Percentiles rank a stretch among this genome's conserved stretches.
Evolutionary conservation across 2,329 filamentous ascomycete genomes (phyloP).

Genomic region (Zalaria obscura): DNA sequence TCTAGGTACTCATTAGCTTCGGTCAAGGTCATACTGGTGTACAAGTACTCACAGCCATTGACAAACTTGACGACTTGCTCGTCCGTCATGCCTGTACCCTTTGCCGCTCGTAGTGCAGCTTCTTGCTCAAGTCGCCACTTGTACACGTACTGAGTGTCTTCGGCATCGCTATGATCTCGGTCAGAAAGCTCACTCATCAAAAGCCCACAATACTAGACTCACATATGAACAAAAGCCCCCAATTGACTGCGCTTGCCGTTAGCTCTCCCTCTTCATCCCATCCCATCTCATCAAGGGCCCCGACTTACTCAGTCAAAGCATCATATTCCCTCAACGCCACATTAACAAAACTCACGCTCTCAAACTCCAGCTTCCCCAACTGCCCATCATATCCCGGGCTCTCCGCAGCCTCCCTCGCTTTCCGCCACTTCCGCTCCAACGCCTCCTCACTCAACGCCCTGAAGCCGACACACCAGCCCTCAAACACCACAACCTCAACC

Average conservation of each 20-base stretch:
- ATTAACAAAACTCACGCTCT: slow-evolving; percentile 46
- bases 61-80: slow-evolving; percentile 68
- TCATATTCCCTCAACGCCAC: slow-evolving; percentile 43
- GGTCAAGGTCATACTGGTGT: background rate
- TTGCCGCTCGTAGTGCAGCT: slow-evolving; percentile 47
- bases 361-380: slow-evolving; percentile 39
- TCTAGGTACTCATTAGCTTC: slow-evolving; percentile 10
- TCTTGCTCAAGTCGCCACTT: slow-evolving; percentile 76
- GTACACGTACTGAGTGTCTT: slow-evolving; percentile 63
- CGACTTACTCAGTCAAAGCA: slow-evolving; percentile 36
- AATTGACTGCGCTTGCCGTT: slow-evolving; percentile 30
- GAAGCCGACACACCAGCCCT: slow-evolving; percentile 89
- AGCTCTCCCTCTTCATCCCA: slow-evolving; percentile 2
- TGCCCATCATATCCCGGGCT: slow-evolving; percentile 34
- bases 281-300: background rate
- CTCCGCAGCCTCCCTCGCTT: slow-evolving; percentile 36
- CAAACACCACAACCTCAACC: slow-evolving; percentile 59
- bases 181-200: background rate
- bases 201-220: slow-evolving; percentile 12
- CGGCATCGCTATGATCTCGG: slow-evolving; percentile 42
- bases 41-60: slow-evolving; percentile 38
- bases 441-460: slow-evolving; percentile 44
- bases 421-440: slow-evolving; percentile 39
- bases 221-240: slow-evolving; percentile 52
- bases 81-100: slow-evolving; percentile 67